Percentiles rank a stretch among this genome's conserved stretches.
phyloP scores from a whole-genome alignment of 2,329 filamentous ascomycete genomes.

The Fusarium sp. region DNA sequence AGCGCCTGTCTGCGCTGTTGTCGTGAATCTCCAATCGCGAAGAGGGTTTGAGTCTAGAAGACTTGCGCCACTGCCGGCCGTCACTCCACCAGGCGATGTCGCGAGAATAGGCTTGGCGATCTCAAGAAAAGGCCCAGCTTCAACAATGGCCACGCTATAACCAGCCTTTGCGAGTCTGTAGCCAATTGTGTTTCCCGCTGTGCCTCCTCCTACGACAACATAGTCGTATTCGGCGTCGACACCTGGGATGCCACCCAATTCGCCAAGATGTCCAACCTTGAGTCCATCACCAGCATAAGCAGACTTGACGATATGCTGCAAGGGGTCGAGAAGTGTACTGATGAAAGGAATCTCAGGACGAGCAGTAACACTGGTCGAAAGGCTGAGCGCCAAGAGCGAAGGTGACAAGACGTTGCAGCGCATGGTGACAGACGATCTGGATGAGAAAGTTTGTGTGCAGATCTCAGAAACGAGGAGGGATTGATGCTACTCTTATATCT shows the following conservation, averaged over 20 bases:
- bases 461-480: background rate
- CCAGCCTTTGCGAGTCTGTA: slow-evolving; percentile 46
- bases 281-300: slow-evolving; percentile 31
- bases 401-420: slow-evolving; percentile 5
- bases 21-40: slow-evolving; percentile 46
- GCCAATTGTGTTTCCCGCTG: slow-evolving; percentile 48
- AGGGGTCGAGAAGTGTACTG: slow-evolving; percentile 27
- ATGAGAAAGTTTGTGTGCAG: background rate
- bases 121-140: slow-evolving; percentile 50
- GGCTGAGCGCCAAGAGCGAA: slow-evolving; percentile 21
- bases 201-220: slow-evolving; percentile 52
- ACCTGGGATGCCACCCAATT: slow-evolving; percentile 18
- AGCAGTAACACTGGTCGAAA: slow-evolving; percentile 11
- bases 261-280: slow-evolving; percentile 28
- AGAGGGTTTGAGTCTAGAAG: slow-evolving; percentile 31
- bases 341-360: slow-evolving; percentile 24
- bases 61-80: slow-evolving; percentile 31
- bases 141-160: slow-evolving; percentile 49
- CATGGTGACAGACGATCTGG: slow-evolving; percentile 9
- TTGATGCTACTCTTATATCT: slow-evolving; percentile 1
- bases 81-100: slow-evolving; percentile 38
- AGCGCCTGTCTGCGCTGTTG: slow-evolving; percentile 33
- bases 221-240: slow-evolving; percentile 36
- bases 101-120: slow-evolving; percentile 42
- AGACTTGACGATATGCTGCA: slow-evolving; percentile 23